Percentiles rank a stretch among this genome's conserved stretches.
These are phyloP conservation scores for Ophiorrhiza pumila DNA, from an alignment of 257 asterid species.

Conservation along the genomic window DNA sequence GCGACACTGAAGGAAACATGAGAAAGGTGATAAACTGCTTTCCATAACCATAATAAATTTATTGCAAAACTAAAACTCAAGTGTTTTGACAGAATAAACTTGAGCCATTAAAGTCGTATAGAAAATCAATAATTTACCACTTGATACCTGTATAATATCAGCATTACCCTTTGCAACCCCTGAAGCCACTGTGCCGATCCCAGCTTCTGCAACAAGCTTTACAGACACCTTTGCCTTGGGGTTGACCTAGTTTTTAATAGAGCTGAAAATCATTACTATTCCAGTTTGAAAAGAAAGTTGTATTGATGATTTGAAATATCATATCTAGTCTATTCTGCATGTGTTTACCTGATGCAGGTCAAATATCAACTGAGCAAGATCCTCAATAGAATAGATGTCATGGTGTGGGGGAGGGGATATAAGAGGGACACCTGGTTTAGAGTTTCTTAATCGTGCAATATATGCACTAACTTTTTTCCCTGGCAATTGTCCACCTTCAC, in stretches of 20 bases:
- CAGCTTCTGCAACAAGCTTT: conserved; percentile 98
- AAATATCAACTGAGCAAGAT: conserved; percentile 96
- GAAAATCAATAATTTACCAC: background rate
- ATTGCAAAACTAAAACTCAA: background rate
- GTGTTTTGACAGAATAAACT: background rate
- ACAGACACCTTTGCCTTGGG: conserved; percentile 96
- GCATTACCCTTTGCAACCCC: conserved; percentile 99
- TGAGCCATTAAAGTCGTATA: background rate
- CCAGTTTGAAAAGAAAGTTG: background rate
- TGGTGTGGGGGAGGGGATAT: conserved; percentile 99
- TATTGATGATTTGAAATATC: background rate
- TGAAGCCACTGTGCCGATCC: conserved; percentile 99
- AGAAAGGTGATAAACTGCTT: background rate
- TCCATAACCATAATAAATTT: too few species aligned
- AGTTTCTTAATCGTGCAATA: conserved; percentile 91
- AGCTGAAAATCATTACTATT: conserved; percentile 1
- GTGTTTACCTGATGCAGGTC: conserved; percentile 92
- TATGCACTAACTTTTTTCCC: conserved; percentile 99
- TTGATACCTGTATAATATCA: conserved; percentile 82
- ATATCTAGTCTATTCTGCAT: background rate
- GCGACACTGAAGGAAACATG: background rate
- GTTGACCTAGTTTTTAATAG: conserved; percentile 60
- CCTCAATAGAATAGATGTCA: conserved; percentile 96
- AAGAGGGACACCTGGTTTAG: conserved; percentile 99
- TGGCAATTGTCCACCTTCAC: conserved; percentile 99